Evolutionary conservation across 441 rosid genomes (phyloP).

Genomic region (Adansonia madagascariensis): DNA sequence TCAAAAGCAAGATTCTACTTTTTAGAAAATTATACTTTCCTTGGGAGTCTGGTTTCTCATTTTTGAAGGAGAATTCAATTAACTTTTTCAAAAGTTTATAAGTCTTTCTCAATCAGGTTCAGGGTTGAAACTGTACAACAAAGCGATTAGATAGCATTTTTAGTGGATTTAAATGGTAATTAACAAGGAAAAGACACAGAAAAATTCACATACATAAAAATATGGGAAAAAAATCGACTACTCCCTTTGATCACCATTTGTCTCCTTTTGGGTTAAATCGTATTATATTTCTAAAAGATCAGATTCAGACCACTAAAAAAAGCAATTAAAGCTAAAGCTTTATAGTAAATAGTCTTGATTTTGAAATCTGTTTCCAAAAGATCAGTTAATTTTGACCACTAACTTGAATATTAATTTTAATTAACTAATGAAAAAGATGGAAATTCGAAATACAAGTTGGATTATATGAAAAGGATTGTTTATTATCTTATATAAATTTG

Average conservation of each 20-base stretch:
- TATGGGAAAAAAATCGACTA: not conserved
- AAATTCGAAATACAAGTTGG: not conserved
- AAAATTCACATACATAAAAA: not conserved
- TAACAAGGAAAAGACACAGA: not conserved
- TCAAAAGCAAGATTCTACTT: constrained; percentile 16
- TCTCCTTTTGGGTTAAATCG: not conserved
- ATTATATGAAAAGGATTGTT: not conserved
- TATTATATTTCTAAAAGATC: no score
- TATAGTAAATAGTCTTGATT: not conserved
- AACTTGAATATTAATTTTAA: not conserved
- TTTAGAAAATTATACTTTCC: not conserved
- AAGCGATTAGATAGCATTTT: not conserved
- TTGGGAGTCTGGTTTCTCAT: not conserved
- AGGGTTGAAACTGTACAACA: not conserved
- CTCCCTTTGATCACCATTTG: not conserved
- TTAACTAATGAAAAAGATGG: not conserved
- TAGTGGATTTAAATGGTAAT: not conserved
- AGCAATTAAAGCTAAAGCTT: not conserved
- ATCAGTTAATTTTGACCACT: not conserved
- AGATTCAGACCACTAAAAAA: not conserved
- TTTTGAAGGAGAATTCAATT: constrained; percentile 5
- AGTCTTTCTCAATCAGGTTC: not conserved
- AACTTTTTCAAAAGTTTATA: not conserved
- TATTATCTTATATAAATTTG: not conserved
- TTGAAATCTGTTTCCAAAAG: not conserved